A percentile compares a stretch with the other conserved stretches of the same genome.
These are phyloP conservation scores for Erythrobasidium hasegawianum DNA, from an alignment of 1,284 basidiomycete species.

Conservation along the genomic window DNA sequence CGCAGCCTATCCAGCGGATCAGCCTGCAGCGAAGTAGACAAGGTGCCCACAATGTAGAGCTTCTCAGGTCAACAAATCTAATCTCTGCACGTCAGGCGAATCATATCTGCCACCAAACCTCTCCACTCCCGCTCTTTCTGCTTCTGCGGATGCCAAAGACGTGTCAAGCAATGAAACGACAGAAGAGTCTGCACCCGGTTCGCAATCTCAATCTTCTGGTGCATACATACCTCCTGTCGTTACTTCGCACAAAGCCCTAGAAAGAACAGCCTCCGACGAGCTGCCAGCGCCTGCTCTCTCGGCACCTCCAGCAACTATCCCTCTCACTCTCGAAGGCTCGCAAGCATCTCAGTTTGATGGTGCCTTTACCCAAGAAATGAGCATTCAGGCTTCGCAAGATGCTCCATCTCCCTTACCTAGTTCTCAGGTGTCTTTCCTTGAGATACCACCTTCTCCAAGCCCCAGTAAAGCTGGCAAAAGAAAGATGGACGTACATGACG, in stretches of 20 bases:
- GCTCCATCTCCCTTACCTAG: neutral
- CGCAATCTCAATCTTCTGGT: neutral
- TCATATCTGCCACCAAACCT: slow-evolving; percentile 2
- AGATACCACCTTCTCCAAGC: neutral
- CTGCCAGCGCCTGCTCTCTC: slow-evolving; percentile 22
- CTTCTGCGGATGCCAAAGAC: neutral
- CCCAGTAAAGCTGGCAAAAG: neutral
- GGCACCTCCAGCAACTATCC: slow-evolving; percentile 29
- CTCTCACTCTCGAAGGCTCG: neutral
- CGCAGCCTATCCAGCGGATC: neutral
- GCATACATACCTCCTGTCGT: neutral
- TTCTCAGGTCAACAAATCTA: no score
- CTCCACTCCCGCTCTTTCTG: neutral
- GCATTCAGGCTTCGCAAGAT: neutral
- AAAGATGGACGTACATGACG: neutral
- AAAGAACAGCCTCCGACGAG: slow-evolving; percentile 10
- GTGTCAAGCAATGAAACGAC: slow-evolving; percentile 2
- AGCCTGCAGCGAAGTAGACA: neutral
- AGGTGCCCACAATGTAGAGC: neutral
- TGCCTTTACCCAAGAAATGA: neutral
- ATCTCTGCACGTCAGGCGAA: neutral
- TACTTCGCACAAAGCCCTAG: neutral
- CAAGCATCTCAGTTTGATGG: neutral
- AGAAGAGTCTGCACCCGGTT: neutral
- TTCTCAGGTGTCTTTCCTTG: neutral